Conservation (phyloP, 352 stramenopile species). For the Elongisporangium prolatum region DNA sequence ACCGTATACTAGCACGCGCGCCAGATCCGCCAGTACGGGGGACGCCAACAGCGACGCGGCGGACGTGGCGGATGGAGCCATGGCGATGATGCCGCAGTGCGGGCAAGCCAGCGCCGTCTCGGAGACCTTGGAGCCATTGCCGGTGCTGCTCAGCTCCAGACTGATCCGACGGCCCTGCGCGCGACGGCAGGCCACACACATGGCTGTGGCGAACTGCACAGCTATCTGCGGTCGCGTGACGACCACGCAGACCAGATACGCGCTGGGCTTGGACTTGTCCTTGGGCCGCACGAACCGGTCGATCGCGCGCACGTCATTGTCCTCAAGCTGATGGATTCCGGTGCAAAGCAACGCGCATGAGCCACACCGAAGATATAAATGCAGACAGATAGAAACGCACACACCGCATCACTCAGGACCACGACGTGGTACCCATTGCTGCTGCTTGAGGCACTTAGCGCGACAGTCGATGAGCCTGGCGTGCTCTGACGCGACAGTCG, state of each 20-base stretch:
- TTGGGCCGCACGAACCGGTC: constrained; percentile 44
- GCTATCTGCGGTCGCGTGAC: constrained; percentile 27
- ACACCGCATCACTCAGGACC: constrained; percentile 52
- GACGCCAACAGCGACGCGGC: constrained; percentile 11
- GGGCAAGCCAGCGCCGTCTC: constrained; percentile 33
- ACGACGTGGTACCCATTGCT: constrained; percentile 38
- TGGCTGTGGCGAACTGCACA: constrained; percentile 37
- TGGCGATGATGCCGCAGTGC: constrained; percentile 41
- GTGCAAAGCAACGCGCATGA: background rate
- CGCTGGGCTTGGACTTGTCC: constrained; percentile 17
- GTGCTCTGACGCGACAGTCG: constrained; percentile 14
- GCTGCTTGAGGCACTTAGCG: background rate
- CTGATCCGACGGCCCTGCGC: constrained; percentile 50
- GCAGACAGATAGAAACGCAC: constrained; percentile 1
- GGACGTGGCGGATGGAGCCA: background rate
- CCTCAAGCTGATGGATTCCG: constrained; percentile 24
- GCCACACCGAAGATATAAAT: background rate
- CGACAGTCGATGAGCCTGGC: background rate
- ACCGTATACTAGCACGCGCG: constrained; percentile 41
- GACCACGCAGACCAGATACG: constrained; percentile 46
- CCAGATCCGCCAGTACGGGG: constrained; percentile 24
- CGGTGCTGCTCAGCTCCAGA: constrained; percentile 8
- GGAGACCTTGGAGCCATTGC: background rate
- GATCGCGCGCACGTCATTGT: constrained; percentile 42
- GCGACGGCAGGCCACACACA: constrained; percentile 43